Evolutionary conservation across 768 basidiomycete genomes (phyloP), one percentile per base, ranked within the genome.

Genomic region (Cubamyces sp.): DNA sequence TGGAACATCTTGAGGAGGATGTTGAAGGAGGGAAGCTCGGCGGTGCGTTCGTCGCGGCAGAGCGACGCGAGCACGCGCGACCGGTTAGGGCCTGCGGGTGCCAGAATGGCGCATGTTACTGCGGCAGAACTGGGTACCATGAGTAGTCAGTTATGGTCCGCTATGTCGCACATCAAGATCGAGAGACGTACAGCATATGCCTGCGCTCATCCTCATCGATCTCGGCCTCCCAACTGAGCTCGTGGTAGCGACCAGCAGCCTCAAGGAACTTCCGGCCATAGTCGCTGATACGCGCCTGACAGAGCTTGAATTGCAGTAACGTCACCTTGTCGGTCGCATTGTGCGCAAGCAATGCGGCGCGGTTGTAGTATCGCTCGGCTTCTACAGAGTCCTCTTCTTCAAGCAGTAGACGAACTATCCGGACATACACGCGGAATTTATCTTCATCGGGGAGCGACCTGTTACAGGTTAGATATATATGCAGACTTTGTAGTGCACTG

Each of bases 1-100:
- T 98, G 87, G 77, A 97, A 95, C 96, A 98, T 98, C 74, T 98
- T 98, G 40, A 91, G 88, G 25, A 99, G 86, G 73, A 99, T 95
- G 70, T 92, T 91, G 78, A 88, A 90, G 14, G 90, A 88, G 7
- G 88, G 83, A 3, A 96, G 85, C 23, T 91, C 86, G 26, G 81
- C 70, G 0, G 93, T 88, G 41, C 97, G 88, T 71, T 98, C 97
- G 72, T 99, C 97, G 50, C 97, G 85, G 72, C 93, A 96, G 50
- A 99, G 82, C 26, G 96, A 89, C 8, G 95, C 93, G 57, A 99
- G 84, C 15, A 97, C 82, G 34, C 97, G 88, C 42, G 96, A 97
- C 40, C 97, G 89, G 73, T 94, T 94, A 8, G 97, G 97, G 0
- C 97, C 97, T 47, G 97, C 95, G 15, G 97, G 96, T 12, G 96